Evolutionary conservation across 23 red algal species (phyloP).

Genomic region (Gracilariopsis chorda): DNA sequence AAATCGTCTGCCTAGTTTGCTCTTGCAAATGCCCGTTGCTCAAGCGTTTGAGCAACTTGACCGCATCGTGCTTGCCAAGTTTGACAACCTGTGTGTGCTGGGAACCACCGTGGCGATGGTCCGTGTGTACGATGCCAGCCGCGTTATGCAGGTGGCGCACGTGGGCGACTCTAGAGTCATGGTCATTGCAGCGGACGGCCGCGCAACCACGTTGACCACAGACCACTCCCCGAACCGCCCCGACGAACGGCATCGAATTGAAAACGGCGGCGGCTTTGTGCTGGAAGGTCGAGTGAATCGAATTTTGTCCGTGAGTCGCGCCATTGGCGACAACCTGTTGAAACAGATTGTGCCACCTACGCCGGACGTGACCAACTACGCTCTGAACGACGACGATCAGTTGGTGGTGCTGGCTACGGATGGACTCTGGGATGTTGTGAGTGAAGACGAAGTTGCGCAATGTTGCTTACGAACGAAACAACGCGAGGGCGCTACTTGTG

Average conservation of each 20-base stretch:
- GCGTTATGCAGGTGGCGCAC: constrained; percentile 51
- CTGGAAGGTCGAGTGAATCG: constrained; percentile 65
- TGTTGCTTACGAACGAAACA: neutral
- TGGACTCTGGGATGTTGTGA: constrained; percentile 75
- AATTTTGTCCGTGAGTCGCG: constrained; percentile 73
- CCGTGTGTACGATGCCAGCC: neutral
- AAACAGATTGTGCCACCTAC: constrained; percentile 63
- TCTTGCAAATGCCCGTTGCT: neutral
- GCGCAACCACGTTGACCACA: constrained; percentile 11
- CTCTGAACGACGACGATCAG: constrained; percentile 24
- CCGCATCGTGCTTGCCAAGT: neutral
- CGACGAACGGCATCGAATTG: constrained; percentile 57
- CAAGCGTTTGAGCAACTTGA: constrained; percentile 24
- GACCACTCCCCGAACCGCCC: constrained; percentile 49
- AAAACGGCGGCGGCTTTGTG: constrained; percentile 55
- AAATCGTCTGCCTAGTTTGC: neutral
- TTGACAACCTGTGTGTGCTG: neutral
- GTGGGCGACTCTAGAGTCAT: constrained; percentile 75
- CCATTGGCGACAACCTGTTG: constrained; percentile 61
- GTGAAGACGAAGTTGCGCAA: neutral
- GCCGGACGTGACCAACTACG: constrained; percentile 45
- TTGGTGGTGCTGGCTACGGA: constrained; percentile 71
- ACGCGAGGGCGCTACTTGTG: neutral
- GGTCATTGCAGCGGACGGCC: neutral
- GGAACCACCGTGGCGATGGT: constrained; percentile 41